A percentile compares a stretch with the other conserved stretches of the same genome.
Evolutionary conservation across 2,329 filamentous ascomycete genomes (phyloP).

Genomic region (Colletotrichum incanum): DNA sequence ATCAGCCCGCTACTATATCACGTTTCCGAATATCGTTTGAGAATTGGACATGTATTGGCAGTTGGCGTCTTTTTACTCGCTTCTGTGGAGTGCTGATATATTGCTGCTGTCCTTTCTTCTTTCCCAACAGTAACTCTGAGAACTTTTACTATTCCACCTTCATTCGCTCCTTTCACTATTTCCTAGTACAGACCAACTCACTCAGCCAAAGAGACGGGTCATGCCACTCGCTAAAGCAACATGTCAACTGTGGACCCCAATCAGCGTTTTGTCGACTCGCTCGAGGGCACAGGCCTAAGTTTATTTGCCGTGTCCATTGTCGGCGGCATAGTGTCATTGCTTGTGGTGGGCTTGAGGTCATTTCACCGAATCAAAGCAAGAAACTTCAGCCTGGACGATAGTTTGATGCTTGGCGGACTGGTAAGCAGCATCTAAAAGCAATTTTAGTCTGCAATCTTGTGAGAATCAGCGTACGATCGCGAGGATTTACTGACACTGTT

Average conservation of each 20-base stretch:
- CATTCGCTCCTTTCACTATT: background rate
- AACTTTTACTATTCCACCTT: no score
- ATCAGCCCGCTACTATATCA: background rate
- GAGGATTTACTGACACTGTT: background rate
- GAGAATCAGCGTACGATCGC: no score
- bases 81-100: background rate
- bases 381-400: constrained; percentile 42
- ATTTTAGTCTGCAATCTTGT: fast-evolving
- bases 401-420: constrained; percentile 42
- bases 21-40: background rate
- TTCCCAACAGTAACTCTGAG: background rate
- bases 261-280: constrained; percentile 33
- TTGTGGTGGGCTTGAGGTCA: constrained; percentile 44
- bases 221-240: background rate
- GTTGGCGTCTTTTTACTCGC: no score
- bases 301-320: constrained; percentile 44
- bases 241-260: constrained; percentile 40
- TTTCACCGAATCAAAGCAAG: constrained; percentile 33
- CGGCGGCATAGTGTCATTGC: constrained; percentile 41
- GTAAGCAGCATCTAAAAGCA: constrained; percentile 13
- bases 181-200: background rate
- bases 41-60: background rate
- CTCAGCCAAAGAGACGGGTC: background rate
- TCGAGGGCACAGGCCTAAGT: constrained; percentile 40
- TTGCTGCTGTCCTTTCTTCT: background rate